Evolutionary conservation across 2,329 filamentous ascomycete genomes (phyloP), one percentile per base, ranked within the genome.

Genomic region (Trichoderma endophyticum): DNA sequence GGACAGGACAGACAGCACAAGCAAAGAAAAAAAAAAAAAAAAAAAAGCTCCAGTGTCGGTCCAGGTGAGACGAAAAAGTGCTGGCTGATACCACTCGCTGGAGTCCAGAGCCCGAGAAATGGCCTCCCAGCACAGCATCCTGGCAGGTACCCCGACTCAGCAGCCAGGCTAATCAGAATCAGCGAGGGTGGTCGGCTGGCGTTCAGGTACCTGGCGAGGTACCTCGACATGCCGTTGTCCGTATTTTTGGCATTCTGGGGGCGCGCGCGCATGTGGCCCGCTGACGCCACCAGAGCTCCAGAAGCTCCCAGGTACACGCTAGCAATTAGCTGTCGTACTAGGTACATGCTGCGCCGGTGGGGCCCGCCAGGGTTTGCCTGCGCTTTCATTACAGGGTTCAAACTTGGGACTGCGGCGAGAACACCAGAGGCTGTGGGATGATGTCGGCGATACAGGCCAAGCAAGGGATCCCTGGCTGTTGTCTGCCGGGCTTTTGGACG

Each of bases 121-220:
- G 32, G 51, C 26, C 56, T 60, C 26, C 54, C 36, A 39, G 36
- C 36, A 39, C 36, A 39, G 36, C 36, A 59, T 66, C 70, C 70
- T 71, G 62, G 70, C 60, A 65, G 34, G 61, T 65, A 71, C 69
- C 69, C 61, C 69, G 51, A 71, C 69, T 71, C 69, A 65, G 61
- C 24, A 39, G 34, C 43, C 69, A 54, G 64, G 60, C 69, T 43
- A 66, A 65, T 54, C 63, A 59, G 65, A 66, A 66, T 56, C 63
- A 59, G 65, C 39, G 62, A 65, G 62, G 62, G 39, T 64, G 60
- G 60, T 63, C 36, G 60, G 28, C 48, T 65, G 62, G 62, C 65
- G 65, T 59, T 48, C 65, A 68, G 65, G 65, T 57, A 68, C 65
- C 34, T 43, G 36, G 54, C 65, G 14, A 15, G 56, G 65, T 68